Base-by-base conservation (phyloP, 108 stramenopile species). In the Fistulifera solaris region DNA sequence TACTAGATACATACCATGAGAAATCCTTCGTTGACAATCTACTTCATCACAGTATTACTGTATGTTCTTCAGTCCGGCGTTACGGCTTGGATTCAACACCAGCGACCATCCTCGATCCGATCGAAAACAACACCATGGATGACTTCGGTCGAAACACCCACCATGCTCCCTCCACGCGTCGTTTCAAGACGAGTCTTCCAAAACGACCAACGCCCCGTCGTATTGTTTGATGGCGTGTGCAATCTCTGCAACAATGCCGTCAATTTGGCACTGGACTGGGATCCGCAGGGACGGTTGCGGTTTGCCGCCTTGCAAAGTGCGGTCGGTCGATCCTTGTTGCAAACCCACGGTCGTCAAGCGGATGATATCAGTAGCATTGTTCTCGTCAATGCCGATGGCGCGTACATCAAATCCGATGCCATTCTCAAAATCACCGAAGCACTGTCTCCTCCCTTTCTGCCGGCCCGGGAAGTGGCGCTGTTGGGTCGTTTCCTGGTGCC, bases 321-420 rank as follows among this genome's bases (percentile, higher is more conserved):
- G 22, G 78, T 84, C 6, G 88, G 88, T 28, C 57, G 61, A 46
- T 49, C 77, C 12, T 63, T 89, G 15, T 35, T 89, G 0, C 66
- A 71, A 45, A 54, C 55, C 0, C 66, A 73, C 58, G 88, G 84
- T 1, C 65, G 72, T 56, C 55, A 67, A 19, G 77, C 82, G 1
- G 66, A 89, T 51, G 84, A 89, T 67, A 86, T 89, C 24, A 72
- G 70, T 43, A 77, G 75, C 40, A 81, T 89, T 52, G 84, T 89
- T 10, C 42, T 89, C 10, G 82, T 89, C 17, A 84, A 77, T 27
- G 52, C 41, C 48, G 50, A 65, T 17, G 73, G 76, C 16, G 78
- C 75, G 0, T 85, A 64, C 57, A 48, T 68, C 41, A 85, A 89
- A 52, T 79, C 77, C 15, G 84, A 81, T 66, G 79, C 80, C 0